A percentile compares a stretch with the other conserved stretches of the same genome.
These are phyloP conservation scores for Yarrowia alimentaria DNA, from an alignment of 805 yeast genomes.

Conservation along the genomic window DNA sequence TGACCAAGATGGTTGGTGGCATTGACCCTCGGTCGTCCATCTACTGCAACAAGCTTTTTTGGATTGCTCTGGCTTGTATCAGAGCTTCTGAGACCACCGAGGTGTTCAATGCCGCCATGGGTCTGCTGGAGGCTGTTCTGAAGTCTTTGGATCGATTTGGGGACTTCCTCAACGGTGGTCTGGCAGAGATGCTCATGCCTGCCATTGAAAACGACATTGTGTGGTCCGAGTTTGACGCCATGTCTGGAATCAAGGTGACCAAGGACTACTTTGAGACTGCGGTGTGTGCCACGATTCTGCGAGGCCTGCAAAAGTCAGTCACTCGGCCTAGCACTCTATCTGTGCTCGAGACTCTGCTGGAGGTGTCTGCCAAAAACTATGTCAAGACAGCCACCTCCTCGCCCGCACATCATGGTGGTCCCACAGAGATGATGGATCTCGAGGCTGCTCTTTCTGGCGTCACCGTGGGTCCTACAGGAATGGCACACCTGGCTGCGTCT, in stretches of 20 bases:
- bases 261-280: conserved; percentile 34
- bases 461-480: too few relatives aligned
- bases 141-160: conserved; percentile 33
- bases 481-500: too few relatives aligned
- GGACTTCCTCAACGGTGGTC: conserved; percentile 30
- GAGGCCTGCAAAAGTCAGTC: conserved; percentile 34
- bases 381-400: conserved; percentile 26
- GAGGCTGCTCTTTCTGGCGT: too few relatives aligned
- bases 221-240: conserved; percentile 30
- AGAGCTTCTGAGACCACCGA: conserved; percentile 27
- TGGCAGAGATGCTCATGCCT: conserved; percentile 30
- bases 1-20: conserved; percentile 51
- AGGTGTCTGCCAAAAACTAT: conserved; percentile 33
- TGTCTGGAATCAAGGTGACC: conserved; percentile 30
- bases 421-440: too few relatives aligned
- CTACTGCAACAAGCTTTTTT: conserved; percentile 50
- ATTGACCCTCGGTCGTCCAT: conserved; percentile 45
- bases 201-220: conserved; percentile 27
- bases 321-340: conserved; percentile 33
- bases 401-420: too few relatives aligned
- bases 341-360: conserved; percentile 34
- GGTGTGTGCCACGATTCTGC: conserved; percentile 32
- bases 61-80: conserved; percentile 42
- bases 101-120: conserved; percentile 33
- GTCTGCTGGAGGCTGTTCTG: conserved; percentile 31